phyloP scores from a whole-genome alignment of 768 basidiomycete genomes.

The Chalciporus piperatus region DNA sequence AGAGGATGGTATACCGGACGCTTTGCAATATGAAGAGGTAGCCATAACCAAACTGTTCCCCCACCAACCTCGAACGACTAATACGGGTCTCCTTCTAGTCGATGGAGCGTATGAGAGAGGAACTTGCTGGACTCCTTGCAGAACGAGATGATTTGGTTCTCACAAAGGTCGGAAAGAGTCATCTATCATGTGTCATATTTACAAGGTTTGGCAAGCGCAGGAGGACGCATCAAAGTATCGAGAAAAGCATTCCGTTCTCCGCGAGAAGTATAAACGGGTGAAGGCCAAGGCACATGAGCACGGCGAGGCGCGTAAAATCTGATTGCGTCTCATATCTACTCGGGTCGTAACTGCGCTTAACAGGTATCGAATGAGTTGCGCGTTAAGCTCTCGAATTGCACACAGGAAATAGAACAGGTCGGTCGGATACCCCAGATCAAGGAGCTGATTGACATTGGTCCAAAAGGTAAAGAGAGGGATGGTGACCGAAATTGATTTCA shows the following conservation, averaged over 20 bases:
- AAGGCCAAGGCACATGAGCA: slow-evolving; percentile 18
- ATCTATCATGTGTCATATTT: background rate
- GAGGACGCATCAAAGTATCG: slow-evolving; percentile 6
- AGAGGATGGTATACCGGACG: slow-evolving; percentile 6
- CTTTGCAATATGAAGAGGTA: slow-evolving; percentile 10
- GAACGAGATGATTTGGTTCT: slow-evolving; percentile 14
- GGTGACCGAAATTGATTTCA: slow-evolving; percentile 18
- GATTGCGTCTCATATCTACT: background rate
- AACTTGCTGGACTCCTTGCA: slow-evolving; percentile 15
- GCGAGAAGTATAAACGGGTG: slow-evolving; percentile 19
- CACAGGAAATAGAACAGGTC: slow-evolving; percentile 23
- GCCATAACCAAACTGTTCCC: background rate
- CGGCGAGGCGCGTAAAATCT: slow-evolving; percentile 16
- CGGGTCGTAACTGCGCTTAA: background rate
- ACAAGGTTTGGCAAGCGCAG: slow-evolving; percentile 7
- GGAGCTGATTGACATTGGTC: background rate
- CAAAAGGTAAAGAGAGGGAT: slow-evolving; percentile 12
- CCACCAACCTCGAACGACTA: background rate
- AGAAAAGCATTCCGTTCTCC: slow-evolving; percentile 9
- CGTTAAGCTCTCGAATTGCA: slow-evolving; percentile 11
- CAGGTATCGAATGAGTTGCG: slow-evolving; percentile 22
- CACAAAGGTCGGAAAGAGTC: slow-evolving; percentile 9
- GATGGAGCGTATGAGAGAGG: slow-evolving; percentile 1
- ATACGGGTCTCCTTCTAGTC: slow-evolving; percentile 7
- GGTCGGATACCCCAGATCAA: background rate